phyloP scores from a whole-genome alignment of 352 stramenopile genomes.

The Stephanocyclus meneghinianus region DNA sequence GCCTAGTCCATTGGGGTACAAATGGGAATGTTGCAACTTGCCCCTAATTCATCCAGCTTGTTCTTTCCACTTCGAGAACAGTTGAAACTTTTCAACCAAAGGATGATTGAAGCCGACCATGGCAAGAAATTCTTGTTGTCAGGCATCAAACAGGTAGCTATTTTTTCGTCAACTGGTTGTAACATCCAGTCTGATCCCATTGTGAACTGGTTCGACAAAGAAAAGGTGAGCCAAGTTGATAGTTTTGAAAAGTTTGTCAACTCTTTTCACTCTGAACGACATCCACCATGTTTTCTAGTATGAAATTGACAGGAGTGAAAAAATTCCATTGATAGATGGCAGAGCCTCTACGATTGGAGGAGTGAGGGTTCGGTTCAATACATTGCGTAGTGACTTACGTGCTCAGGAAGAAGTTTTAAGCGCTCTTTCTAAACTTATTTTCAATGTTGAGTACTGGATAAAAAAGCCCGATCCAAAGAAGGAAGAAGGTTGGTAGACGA shows the following conservation, averaged over 20 bases:
- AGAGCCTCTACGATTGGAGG: neutral
- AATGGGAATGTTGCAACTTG: neutral
- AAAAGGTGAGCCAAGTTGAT: neutral
- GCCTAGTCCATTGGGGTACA: neutral
- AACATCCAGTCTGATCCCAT: constrained; percentile 5
- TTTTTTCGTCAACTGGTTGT: neutral
- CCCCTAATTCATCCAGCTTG: neutral
- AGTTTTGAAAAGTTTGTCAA: neutral
- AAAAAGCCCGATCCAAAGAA: constrained; percentile 1
- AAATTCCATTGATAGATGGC: neutral
- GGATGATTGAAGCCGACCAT: neutral
- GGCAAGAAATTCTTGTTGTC: constrained; percentile 2
- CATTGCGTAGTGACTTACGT: neutral
- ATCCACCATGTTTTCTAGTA: neutral
- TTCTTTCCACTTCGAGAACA: constrained; percentile 3
- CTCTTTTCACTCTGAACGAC: neutral
- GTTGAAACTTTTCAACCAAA: neutral
- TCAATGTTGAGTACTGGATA: constrained; percentile 16
- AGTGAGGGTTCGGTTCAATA: neutral
- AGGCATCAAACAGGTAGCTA: neutral
- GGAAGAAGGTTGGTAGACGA: constrained; percentile 8
- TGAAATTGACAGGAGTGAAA: neutral
- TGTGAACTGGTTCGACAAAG: constrained; percentile 10
- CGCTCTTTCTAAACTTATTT: neutral
- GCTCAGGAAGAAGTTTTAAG: neutral